These are phyloP conservation scores for Boletus coccyginus DNA, from an alignment of 768 basidiomycete genomes.

Conservation along the genomic window DNA sequence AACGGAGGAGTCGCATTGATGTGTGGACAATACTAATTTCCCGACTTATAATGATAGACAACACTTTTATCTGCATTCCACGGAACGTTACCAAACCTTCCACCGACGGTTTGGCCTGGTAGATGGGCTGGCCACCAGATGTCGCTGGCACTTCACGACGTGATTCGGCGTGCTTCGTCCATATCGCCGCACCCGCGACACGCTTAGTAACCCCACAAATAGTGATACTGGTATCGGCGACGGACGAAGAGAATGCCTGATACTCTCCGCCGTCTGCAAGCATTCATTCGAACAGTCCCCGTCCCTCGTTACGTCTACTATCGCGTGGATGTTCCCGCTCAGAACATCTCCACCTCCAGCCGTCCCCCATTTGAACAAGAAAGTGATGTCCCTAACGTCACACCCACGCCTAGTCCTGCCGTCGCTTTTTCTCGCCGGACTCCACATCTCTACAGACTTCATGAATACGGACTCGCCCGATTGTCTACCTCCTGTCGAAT, in stretches of 20 bases:
- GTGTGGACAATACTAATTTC: too few relatives aligned
- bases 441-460: conserved; percentile 42
- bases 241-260: conserved; percentile 15
- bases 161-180: too few relatives aligned
- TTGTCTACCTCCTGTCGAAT: conserved; percentile 22
- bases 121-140: too few relatives aligned
- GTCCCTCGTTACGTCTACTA: conserved; percentile 5
- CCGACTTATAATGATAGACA: too few relatives aligned
- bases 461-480: conserved; percentile 43
- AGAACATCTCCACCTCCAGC: conserved; percentile 19
- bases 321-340: conserved; percentile 12
- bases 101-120: too few relatives aligned
- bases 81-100: too few relatives aligned
- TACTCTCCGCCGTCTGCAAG: conserved; percentile 7
- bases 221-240: conserved; percentile 15
- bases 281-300: conserved; percentile 13
- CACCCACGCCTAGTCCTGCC: conserved; percentile 22
- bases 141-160: too few relatives aligned
- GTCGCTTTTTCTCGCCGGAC: conserved; percentile 34
- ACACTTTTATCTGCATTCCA: too few relatives aligned
- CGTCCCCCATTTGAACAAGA: conserved; percentile 15
- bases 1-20: too few relatives aligned
- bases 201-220: neutral
- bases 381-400: conserved; percentile 14
- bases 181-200: conserved; percentile 10